A percentile compares a stretch with the other conserved stretches of the same genome.
These are phyloP conservation scores for Kockiozyma suomiensis DNA, from an alignment of 805 yeast genomes.

Conservation along the genomic window DNA sequence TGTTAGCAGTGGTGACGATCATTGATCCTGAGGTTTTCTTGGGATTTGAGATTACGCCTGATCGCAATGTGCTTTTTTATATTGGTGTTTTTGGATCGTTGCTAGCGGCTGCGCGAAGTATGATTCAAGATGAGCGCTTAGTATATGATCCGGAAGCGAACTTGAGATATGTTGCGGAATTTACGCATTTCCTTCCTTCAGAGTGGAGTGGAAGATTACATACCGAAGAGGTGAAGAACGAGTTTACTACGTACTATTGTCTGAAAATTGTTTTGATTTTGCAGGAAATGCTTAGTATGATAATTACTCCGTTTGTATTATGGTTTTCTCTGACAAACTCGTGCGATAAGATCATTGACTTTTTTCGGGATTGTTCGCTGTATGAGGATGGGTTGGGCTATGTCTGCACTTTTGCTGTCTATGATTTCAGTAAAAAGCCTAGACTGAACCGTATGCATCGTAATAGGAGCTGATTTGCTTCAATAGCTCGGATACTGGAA, in stretches of 20 bases:
- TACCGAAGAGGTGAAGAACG: slow-evolving; percentile 76
- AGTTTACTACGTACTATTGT: slow-evolving; percentile 78
- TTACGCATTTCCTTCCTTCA: slow-evolving; percentile 86
- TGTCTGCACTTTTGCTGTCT: slow-evolving; percentile 93
- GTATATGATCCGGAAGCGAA: slow-evolving; percentile 94
- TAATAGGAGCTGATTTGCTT: not conserved
- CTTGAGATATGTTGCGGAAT: slow-evolving; percentile 75
- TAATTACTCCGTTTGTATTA: slow-evolving; percentile 85
- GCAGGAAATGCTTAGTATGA: slow-evolving; percentile 77
- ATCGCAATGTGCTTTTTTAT: slow-evolving; percentile 80
- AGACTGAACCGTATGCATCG: slow-evolving; percentile 2
- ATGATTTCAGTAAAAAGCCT: slow-evolving; percentile 63
- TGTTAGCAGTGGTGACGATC: slow-evolving; percentile 72
- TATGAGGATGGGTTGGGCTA: slow-evolving; percentile 95
- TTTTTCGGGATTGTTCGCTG: slow-evolving; percentile 84
- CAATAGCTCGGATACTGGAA: not conserved
- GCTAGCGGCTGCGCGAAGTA: slow-evolving; percentile 78
- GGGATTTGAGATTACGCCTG: slow-evolving; percentile 83
- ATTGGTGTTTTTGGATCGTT: slow-evolving; percentile 85
- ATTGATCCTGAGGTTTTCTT: slow-evolving; percentile 90
- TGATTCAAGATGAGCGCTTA: slow-evolving; percentile 63
- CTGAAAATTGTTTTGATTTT: slow-evolving; percentile 69
- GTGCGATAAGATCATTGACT: slow-evolving; percentile 79
- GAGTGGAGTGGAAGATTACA: slow-evolving; percentile 87
- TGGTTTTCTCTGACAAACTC: slow-evolving; percentile 79